Percentiles rank a stretch among this genome's conserved stretches.
phyloP scores from a whole-genome alignment of 2,329 filamentous ascomycete genomes.

The Epichloe coenophiala region DNA sequence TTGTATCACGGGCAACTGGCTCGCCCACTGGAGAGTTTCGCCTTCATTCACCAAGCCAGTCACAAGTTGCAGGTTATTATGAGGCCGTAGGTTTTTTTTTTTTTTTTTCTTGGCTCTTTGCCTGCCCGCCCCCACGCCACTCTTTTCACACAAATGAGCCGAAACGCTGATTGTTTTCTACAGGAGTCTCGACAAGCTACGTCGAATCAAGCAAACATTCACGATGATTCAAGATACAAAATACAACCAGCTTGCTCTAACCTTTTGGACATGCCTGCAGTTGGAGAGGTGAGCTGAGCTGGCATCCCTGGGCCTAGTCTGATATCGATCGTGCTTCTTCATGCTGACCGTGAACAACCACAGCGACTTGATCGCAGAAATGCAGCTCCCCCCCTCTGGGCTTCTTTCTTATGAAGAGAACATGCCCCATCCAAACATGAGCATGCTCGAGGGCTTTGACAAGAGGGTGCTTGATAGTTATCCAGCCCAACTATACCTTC shows the following conservation, averaged over 20 bases:
- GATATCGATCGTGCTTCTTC: neutral
- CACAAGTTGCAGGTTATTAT: constrained; percentile 57
- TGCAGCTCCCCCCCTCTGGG: constrained; percentile 49
- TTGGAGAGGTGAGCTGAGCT: constrained; percentile 58
- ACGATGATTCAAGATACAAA: constrained; percentile 28
- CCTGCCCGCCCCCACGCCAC: neutral
- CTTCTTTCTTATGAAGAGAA: constrained; percentile 48
- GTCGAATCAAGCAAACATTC: constrained; percentile 23
- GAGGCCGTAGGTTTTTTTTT: constrained; percentile 45
- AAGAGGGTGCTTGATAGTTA: constrained; percentile 44
- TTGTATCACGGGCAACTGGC: constrained; percentile 83
- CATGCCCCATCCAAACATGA: constrained; percentile 53
- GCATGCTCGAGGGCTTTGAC: constrained; percentile 28
- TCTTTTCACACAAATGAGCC: neutral
- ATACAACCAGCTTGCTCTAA: constrained; percentile 54
- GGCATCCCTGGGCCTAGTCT: too few species aligned
- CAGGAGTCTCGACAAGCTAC: constrained; percentile 37
- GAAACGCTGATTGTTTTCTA: neutral
- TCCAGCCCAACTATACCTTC: constrained; percentile 47
- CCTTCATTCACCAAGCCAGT: constrained; percentile 43
- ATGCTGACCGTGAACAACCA: neutral
- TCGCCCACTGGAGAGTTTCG: constrained; percentile 72
- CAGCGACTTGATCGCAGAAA: constrained; percentile 83
- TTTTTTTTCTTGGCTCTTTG: neutral
- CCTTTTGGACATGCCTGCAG: constrained; percentile 90